phyloP scores from a whole-genome alignment of 345 rosid genomes.

The Eucalyptus erythrocorys region DNA sequence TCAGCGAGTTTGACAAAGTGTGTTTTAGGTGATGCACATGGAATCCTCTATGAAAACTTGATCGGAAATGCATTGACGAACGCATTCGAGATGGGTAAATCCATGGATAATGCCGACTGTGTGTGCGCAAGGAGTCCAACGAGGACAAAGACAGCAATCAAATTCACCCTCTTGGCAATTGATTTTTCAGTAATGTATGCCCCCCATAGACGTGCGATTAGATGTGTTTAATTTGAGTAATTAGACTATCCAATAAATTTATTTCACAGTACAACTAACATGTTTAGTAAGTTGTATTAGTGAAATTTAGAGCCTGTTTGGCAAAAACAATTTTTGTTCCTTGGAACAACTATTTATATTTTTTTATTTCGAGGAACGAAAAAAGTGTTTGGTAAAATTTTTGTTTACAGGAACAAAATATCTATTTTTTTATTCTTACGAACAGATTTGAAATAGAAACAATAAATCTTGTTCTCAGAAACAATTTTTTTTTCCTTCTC shows the following conservation, averaged over 20 bases:
- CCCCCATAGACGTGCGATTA: fast-evolving
- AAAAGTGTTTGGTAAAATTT: too few species aligned
- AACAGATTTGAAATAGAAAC: too few species aligned
- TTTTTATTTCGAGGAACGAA: fast-evolving
- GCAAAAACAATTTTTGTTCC: too few species aligned
- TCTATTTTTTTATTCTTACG: too few species aligned
- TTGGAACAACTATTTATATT: too few species aligned
- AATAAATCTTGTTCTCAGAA: fast-evolving
- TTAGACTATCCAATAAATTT: not conserved
- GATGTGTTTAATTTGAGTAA: not conserved
- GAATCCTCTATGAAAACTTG: not conserved
- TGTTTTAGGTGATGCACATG: not conserved
- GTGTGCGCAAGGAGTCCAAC: not conserved
- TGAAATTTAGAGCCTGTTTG: not conserved
- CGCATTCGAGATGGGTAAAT: not conserved
- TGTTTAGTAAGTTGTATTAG: not conserved
- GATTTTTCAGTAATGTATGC: not conserved
- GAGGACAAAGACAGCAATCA: not conserved
- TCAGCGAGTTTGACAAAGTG: not conserved
- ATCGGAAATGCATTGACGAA: not conserved
- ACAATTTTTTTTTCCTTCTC: too few species aligned
- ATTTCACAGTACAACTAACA: not conserved
- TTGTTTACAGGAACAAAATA: too few species aligned
- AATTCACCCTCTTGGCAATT: not conserved
- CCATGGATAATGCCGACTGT: not conserved